A percentile compares a stretch with the other conserved stretches of the same genome.
These are phyloP conservation scores for Phylloporus sp. DNA, from an alignment of 768 basidiomycete genomes.

Conservation along the genomic window DNA sequence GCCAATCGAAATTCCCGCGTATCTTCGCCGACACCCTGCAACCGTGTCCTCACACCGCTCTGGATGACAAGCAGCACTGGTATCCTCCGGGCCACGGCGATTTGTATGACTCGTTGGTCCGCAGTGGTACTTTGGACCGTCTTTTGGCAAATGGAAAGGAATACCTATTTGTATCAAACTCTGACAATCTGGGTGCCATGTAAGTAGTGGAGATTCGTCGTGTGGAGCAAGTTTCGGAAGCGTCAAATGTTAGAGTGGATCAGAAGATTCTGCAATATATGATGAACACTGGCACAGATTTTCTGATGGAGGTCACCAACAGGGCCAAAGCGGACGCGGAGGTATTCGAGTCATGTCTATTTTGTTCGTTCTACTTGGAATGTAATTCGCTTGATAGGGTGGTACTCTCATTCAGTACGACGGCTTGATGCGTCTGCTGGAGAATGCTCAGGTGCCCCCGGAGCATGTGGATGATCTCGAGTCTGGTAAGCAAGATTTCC, in stretches of 20 bases:
- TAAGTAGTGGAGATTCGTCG: constrained; percentile 34
- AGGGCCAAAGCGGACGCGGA: constrained; percentile 88
- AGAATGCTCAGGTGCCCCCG: constrained; percentile 8
- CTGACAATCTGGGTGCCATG: constrained; percentile 93
- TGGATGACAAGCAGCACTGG: constrained; percentile 88
- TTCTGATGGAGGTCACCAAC: constrained; percentile 94
- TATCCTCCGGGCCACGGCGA: constrained; percentile 98
- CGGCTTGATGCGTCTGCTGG: constrained; percentile 3
- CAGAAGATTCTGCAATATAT: constrained; percentile 82
- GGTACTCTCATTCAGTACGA: constrained; percentile 91
- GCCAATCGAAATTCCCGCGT: constrained; percentile 91
- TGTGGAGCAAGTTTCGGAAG: constrained; percentile 4
- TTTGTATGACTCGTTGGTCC: constrained; percentile 86
- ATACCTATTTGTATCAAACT: constrained; percentile 96
- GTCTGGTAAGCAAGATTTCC: constrained; percentile 32
- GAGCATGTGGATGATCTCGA: constrained; percentile 12
- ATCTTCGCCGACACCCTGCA: constrained; percentile 86
- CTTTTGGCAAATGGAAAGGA: constrained; percentile 89
- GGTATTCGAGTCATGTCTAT: constrained; percentile 22
- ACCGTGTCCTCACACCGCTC: constrained; percentile 71
- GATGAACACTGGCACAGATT: constrained; percentile 76
- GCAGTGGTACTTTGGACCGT: constrained; percentile 88
- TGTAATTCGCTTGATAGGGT: constrained; percentile 40
- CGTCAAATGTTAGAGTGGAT: constrained; percentile 52
- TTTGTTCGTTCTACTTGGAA: not conserved